Evolutionary conservation across 306 rosid genomes (phyloP).

Genomic region (Aeschynomene evenia): DNA sequence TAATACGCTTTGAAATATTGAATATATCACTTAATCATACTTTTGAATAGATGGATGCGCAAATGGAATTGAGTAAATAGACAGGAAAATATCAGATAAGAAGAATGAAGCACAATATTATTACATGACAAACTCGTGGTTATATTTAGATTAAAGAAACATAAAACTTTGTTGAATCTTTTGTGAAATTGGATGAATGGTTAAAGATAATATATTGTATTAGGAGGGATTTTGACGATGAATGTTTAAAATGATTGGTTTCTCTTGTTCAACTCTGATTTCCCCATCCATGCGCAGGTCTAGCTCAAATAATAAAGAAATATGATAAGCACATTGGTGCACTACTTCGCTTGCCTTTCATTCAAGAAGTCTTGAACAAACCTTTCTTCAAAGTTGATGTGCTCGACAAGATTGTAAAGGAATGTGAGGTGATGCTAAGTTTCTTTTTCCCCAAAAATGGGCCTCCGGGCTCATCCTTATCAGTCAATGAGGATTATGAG

Average conservation of each 20-base stretch:
- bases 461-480: constrained; percentile 32
- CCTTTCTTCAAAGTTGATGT: constrained; percentile 84
- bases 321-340: constrained; percentile 86
- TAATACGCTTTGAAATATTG: too few species aligned
- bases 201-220: background rate
- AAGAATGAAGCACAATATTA: too few species aligned
- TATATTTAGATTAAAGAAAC: too few species aligned
- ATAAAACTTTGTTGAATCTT: too few species aligned
- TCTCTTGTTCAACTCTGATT: background rate
- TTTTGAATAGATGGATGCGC: too few species aligned
- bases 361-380: constrained; percentile 72
- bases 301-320: constrained; percentile 87
- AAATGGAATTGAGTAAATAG: too few species aligned
- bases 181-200: background rate
- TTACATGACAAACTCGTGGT: too few species aligned
- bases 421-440: constrained; percentile 65
- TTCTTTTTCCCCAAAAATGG: constrained; percentile 55
- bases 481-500: constrained; percentile 33
- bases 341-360: constrained; percentile 62
- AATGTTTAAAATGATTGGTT: constrained; percentile 14
- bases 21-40: too few species aligned
- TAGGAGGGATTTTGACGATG: background rate
- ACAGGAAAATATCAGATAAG: too few species aligned
- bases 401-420: constrained; percentile 70
- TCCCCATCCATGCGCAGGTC: constrained; percentile 30